Evolutionary conservation across 2,329 filamentous ascomycete genomes (phyloP), one percentile per base, ranked within the genome.

Genomic region (Penicillium sp.): DNA sequence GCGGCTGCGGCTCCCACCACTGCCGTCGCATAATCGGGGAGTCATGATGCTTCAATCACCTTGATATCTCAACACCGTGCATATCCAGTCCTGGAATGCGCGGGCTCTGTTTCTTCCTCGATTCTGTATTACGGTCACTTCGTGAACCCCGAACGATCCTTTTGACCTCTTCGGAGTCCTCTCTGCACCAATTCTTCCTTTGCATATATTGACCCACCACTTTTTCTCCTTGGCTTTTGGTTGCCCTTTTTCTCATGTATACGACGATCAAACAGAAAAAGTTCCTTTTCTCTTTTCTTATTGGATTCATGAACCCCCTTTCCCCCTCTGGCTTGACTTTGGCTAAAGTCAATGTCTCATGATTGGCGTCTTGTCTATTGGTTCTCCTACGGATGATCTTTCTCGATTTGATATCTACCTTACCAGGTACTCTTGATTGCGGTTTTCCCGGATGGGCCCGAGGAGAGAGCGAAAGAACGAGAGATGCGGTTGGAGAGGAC

Each of bases 311-410:
- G 57, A 64, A 56, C 50, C 60, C 54, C 53, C 54, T 52, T 29
- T 28, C 29, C 30, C 30, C 44, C 49, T 44, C 57, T 37, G 58
- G 51, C 53, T 60, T 57, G 55, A 55, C 50, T 54, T 48, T 55
- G 52, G 50, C 48, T 49, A 12, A 26, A 14, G 20, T 60, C 53
- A 60, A 55, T 9, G 55, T 60, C 57, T 66, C 57, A 65, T 55
- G 61, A 64, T 60, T 60, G 64, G 63, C 64, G 64, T 66, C 61
- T 54, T 58, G 39, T 43, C 59, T 65, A 50, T 59, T 61, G 45
- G 37, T 51, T 42, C 56, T 60, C 55, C 56, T 50, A 51, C 47
- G 52, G 53, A 52, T 61, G 41, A 59, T 59, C 51, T 61, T 52
- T 59, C 52, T 56, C 45, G 51, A 53, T 57, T 49, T 50, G 45